Evolutionary conservation across 345 rosid species (phyloP).

Genomic region (Alliaria petiolata): DNA sequence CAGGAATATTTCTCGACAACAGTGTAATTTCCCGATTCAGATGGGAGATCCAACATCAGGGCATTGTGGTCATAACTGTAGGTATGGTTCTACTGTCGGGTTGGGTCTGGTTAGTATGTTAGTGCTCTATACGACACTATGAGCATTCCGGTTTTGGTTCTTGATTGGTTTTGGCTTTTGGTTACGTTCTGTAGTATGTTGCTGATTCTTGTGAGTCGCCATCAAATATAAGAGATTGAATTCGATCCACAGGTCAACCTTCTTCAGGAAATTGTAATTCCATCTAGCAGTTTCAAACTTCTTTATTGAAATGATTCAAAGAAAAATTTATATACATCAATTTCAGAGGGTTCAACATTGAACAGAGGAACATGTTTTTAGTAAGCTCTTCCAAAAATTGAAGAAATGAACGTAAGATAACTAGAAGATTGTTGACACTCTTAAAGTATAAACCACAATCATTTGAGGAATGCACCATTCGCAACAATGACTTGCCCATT

Average conservation of each 20-base stretch:
- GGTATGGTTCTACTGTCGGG: neutral
- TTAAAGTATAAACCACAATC: neutral
- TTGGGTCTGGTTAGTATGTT: neutral
- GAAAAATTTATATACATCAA: neutral
- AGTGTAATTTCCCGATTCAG: conserved; percentile 64
- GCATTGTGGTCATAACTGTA: neutral
- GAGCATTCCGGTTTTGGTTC: neutral
- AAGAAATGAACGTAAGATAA: neutral
- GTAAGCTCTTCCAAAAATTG: no score
- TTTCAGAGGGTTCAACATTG: neutral
- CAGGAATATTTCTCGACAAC: conserved; percentile 57
- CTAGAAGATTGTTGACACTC: neutral
- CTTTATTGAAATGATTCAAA: neutral
- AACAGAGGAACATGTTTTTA: neutral
- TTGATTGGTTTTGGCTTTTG: neutral
- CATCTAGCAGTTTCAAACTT: neutral
- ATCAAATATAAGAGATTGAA: neutral
- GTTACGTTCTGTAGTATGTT: conserved; percentile 1
- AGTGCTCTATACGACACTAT: conserved; percentile 9
- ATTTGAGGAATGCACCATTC: conserved; percentile 44
- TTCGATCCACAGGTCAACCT: neutral
- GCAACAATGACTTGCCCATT: conserved; percentile 47
- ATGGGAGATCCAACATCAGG: conserved; percentile 38
- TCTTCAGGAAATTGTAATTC: neutral
- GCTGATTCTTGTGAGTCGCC: conserved; percentile 1